Evolutionary conservation across 345 rosid genomes (phyloP).

Genomic region (Limnanthes douglasii): DNA sequence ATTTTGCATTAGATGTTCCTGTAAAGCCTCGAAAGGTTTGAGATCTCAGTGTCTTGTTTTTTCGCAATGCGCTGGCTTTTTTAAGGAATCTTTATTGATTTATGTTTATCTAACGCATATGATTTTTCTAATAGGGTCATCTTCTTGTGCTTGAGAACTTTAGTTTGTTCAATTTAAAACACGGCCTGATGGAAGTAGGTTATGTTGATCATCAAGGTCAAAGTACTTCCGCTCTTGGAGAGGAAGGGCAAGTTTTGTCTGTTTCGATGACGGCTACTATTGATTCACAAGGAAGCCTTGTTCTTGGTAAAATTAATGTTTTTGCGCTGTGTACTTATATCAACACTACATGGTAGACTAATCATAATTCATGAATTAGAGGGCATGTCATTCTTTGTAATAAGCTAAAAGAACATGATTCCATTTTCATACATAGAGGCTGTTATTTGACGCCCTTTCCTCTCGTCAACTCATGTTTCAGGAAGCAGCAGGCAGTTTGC

Average conservation of each 20-base stretch:
- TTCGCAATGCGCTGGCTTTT: no score
- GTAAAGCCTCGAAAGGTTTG: conserved; percentile 87
- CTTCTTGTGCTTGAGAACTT: conserved; percentile 72
- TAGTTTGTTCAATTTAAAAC: conserved; percentile 39
- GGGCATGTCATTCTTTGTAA: no score
- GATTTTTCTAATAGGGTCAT: conserved; percentile 49
- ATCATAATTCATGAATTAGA: no score
- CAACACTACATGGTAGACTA: no score
- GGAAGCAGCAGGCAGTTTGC: conserved; percentile 94
- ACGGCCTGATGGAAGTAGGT: conserved; percentile 80
- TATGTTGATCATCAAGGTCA: conserved; percentile 34
- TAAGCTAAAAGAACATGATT: no score
- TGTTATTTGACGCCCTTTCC: not conserved
- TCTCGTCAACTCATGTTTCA: conserved; percentile 11
- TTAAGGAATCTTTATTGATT: no score
- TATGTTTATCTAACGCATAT: conserved; percentile 4
- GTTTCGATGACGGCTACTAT: conserved; percentile 86
- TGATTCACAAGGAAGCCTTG: conserved; percentile 53
- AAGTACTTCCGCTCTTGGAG: conserved; percentile 20
- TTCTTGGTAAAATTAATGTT: conserved; percentile 84
- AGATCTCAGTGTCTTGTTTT: conserved; percentile 4
- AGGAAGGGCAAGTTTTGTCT: conserved; percentile 30
- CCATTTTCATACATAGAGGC: no score
- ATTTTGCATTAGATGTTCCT: conserved; percentile 31
- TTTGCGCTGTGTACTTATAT: no score